A percentile compares a stretch with the other conserved stretches of the same genome.
Conservation (phyloP, 495 filamentous ascomycete genomes). For the Astrocystis sublimbata region DNA sequence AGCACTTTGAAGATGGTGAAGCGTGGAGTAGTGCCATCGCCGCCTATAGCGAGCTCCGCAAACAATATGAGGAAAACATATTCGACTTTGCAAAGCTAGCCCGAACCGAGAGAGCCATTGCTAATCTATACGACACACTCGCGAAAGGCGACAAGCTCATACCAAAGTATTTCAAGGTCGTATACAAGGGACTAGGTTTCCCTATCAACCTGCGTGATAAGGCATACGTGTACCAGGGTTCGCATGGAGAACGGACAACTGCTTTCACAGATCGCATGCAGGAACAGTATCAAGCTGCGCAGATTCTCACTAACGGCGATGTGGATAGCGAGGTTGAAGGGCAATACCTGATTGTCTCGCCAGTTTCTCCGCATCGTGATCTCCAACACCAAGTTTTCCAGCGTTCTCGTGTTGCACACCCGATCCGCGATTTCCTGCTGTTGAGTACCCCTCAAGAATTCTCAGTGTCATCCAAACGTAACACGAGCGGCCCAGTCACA, state of each 20-base stretch:
- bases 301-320: constrained; percentile 70
- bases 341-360: constrained; percentile 83
- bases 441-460: constrained; percentile 71
- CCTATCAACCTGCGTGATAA: constrained; percentile 78
- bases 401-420: constrained; percentile 75
- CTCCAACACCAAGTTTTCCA: constrained; percentile 85
- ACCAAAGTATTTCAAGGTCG: constrained; percentile 88
- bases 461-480: constrained; percentile 67
- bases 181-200: constrained; percentile 91
- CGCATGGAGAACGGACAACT: constrained; percentile 70
- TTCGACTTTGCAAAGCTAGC: constrained; percentile 94
- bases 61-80: constrained; percentile 82
- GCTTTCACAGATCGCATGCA: constrained; percentile 92
- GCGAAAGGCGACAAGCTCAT: constrained; percentile 73
- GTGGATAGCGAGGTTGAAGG: constrained; percentile 77
- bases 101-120: constrained; percentile 85
- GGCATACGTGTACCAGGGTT: constrained; percentile 88
- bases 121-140: constrained; percentile 87
- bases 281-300: constrained; percentile 83
- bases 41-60: constrained; percentile 85
- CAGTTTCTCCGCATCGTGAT: constrained; percentile 80
- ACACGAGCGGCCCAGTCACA: constrained; percentile 62
- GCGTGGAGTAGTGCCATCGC: constrained; percentile 90
- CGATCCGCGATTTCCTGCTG: constrained; percentile 82
- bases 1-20: constrained; percentile 87